phyloP scores from a whole-genome alignment of 192 early-diverging fungal species.

The Coemansia sp. region DNA sequence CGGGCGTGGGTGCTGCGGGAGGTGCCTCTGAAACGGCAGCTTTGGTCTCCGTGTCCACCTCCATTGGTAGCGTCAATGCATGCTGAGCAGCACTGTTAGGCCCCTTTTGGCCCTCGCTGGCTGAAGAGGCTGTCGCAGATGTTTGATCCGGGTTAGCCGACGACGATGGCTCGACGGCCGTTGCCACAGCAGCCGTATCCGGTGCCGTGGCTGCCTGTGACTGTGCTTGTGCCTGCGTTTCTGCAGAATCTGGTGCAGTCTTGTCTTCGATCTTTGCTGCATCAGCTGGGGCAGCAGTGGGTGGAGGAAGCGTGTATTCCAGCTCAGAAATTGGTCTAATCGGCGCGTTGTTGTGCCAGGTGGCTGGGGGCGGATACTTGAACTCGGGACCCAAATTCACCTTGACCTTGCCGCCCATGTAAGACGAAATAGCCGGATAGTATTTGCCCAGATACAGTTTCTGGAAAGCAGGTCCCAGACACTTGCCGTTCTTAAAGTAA shows the following conservation, averaged over 20 bases:
- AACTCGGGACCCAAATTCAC: constrained; percentile 75
- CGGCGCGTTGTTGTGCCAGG: constrained; percentile 41
- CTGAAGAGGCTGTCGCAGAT: not conserved
- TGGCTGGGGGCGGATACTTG: constrained; percentile 58
- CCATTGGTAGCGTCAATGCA: not conserved
- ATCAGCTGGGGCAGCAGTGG: not conserved
- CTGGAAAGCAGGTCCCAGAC: constrained; percentile 65
- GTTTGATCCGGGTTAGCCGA: not conserved
- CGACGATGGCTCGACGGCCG: not conserved
- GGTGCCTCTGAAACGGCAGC: not conserved
- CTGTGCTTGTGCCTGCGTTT: constrained; percentile 1
- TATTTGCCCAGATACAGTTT: constrained; percentile 75
- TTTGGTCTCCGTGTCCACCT: not conserved
- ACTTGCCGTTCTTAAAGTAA: constrained; percentile 68
- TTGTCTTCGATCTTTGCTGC: not conserved
- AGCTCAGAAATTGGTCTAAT: constrained; percentile 51
- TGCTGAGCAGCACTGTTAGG: not conserved
- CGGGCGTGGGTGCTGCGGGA: too few relatives aligned
- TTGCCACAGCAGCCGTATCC: not conserved
- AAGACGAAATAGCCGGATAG: constrained; percentile 73
- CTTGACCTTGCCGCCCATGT: constrained; percentile 62
- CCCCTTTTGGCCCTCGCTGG: not conserved
- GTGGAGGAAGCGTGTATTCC: constrained; percentile 38
- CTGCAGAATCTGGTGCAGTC: not conserved
- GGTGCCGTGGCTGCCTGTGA: constrained; percentile 4